Percentiles rank a stretch among this genome's conserved stretches.
These are phyloP conservation scores for Stenogyne calaminthoides DNA, from an alignment of 305 asterid species.

Conservation along the genomic window DNA sequence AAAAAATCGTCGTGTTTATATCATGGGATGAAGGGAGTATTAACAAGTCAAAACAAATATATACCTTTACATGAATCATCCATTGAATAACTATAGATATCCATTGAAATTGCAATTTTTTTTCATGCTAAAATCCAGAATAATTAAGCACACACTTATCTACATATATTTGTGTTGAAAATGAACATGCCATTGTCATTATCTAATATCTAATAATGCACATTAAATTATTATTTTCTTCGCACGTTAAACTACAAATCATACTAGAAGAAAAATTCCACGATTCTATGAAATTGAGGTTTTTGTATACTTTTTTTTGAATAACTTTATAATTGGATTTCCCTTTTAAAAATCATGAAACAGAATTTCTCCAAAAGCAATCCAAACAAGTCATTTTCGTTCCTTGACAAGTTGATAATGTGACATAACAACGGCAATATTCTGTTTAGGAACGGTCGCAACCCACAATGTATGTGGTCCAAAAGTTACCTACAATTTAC, in stretches of 20 bases:
- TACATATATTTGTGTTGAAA: too few relatives aligned
- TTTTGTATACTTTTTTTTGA: not conserved
- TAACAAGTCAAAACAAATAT: too few relatives aligned
- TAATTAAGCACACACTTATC: too few relatives aligned
- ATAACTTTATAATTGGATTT: not conserved
- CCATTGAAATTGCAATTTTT: too few relatives aligned
- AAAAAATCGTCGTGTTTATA: too few relatives aligned
- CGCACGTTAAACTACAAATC: too few relatives aligned
- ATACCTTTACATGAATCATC: too few relatives aligned
- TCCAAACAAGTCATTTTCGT: conserved; percentile 13
- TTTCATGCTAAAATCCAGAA: not conserved
- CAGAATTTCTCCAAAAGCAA: conserved; percentile 5
- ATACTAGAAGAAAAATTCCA: not conserved
- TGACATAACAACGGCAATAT: conserved; percentile 40
- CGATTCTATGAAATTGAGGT: not conserved
- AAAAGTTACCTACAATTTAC: conserved; percentile 42
- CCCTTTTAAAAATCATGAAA: not conserved
- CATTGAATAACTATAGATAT: too few relatives aligned
- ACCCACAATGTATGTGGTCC: conserved; percentile 41
- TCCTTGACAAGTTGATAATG: conserved; percentile 22
- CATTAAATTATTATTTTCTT: too few relatives aligned
- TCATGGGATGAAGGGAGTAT: too few relatives aligned
- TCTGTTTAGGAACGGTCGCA: conserved; percentile 36
- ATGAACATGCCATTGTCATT: too few relatives aligned
- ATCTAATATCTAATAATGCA: too few relatives aligned